Evolutionary conservation across 208 protist genomes (phyloP).

Genomic region (Trypanosoma theileri): DNA sequence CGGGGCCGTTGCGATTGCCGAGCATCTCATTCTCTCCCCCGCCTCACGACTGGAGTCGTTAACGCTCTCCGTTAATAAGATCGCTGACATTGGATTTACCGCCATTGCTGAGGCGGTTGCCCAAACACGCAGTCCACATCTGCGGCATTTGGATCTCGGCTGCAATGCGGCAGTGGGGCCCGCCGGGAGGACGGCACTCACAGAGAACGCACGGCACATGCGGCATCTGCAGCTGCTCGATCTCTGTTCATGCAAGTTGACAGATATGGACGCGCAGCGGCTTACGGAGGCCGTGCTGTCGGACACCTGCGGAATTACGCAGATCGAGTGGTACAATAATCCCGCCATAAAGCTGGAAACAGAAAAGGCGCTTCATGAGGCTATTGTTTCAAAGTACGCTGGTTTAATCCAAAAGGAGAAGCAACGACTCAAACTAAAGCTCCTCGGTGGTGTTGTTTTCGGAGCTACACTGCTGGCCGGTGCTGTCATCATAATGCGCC

Average conservation of each 20-base stretch:
- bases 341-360: constrained; percentile 56
- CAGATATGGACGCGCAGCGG: constrained; percentile 56
- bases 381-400: constrained; percentile 44
- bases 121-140: constrained; percentile 42
- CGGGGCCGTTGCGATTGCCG: constrained; percentile 66
- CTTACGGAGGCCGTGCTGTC: constrained; percentile 48
- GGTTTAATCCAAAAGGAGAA: not conserved
- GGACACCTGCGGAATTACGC: constrained; percentile 43
- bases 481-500: constrained; percentile 15
- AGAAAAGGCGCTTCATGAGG: constrained; percentile 62
- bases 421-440: not conserved
- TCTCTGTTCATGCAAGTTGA: constrained; percentile 74
- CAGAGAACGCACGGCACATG: constrained; percentile 38
- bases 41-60: constrained; percentile 52
- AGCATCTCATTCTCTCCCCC: constrained; percentile 49
- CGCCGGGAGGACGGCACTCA: constrained; percentile 47
- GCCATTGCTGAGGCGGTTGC: constrained; percentile 74
- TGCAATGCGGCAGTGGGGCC: constrained; percentile 71
- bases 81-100: constrained; percentile 69
- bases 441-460: constrained; percentile 6
- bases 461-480: constrained; percentile 21
- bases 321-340: constrained; percentile 87
- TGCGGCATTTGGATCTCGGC: constrained; percentile 66
- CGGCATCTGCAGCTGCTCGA: constrained; percentile 57
- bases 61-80: constrained; percentile 79